Evolutionary conservation across 495 filamentous ascomycete species (phyloP), one percentile per base, ranked within the genome.

Genomic region (Trichoderma orchidacearum): DNA sequence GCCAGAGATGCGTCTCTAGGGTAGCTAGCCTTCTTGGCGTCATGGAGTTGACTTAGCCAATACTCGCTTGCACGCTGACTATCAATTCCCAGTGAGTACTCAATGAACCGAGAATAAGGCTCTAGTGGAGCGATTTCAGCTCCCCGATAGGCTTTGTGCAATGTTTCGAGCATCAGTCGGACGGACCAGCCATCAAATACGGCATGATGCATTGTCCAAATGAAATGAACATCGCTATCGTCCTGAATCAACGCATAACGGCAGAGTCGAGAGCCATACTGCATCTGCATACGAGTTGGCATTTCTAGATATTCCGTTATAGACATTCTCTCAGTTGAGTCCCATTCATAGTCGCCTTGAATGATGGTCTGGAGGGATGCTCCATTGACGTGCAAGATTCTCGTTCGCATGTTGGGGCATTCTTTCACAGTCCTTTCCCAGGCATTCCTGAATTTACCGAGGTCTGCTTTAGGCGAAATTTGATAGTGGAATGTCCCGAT

Each of bases 351-450:
- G 17, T 64, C 62, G 0, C 58, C 15, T n/a, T 60, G 41, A 59
- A 55, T 6, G 0, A 68, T 60, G 1, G 59, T 52, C 28, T 53
- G 51, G 7, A 53, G 61, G 65, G 15, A 60, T 21, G 70, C 56
- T 5, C 31, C 7, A 6, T 53, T 13, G 15, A 31, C 1, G 15
- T 30, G 15, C 15, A 53, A 5, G n/a, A 53, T 53, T 31, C 79
- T 75, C 12, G 85, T 90, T 30, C 86, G 75, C 8, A 89, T 74
- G 57, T 87, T 85, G 34, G 84, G 79, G 57, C 15, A 28, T 12
- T 17, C 30, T 11, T 30, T 30, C 1, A 54, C 21, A 29, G 29
- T 29, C 17, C 17, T 25, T 21, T 58, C 31, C 56, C 48, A 54
- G 7, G 56, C 48, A 28, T n/a, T 15, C 32, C 30, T 27, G 3